These are phyloP conservation scores for Scytalidium lignicola DNA, from an alignment of 2,329 filamentous ascomycete species.

Conservation along the genomic window DNA sequence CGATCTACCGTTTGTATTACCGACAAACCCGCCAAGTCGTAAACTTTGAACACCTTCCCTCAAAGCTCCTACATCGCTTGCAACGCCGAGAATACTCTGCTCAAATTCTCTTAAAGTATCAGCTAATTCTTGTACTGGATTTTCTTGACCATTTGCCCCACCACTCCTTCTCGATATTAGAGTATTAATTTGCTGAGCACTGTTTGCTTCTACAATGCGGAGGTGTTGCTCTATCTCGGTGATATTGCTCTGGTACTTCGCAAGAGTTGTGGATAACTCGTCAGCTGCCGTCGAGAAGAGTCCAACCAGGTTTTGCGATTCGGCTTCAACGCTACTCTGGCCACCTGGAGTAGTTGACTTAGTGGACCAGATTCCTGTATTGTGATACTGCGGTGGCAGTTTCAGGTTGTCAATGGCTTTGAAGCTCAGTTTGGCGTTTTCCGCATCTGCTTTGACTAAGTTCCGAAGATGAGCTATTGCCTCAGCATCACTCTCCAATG, in stretches of 20 bases:
- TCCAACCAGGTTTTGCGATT: slow-evolving; percentile 54
- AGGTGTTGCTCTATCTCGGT: slow-evolving; percentile 62
- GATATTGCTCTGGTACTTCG: slow-evolving; percentile 52
- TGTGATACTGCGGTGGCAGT: slow-evolving; percentile 55
- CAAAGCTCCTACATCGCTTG: slow-evolving; percentile 51
- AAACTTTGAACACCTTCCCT: slow-evolving; percentile 58
- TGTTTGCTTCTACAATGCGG: slow-evolving; percentile 54
- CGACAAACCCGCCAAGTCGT: slow-evolving; percentile 37
- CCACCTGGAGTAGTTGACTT: slow-evolving; percentile 32
- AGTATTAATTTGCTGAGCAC: slow-evolving; percentile 55
- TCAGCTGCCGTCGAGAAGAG: slow-evolving; percentile 60
- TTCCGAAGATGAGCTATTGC: slow-evolving; percentile 53
- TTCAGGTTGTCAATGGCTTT: slow-evolving; percentile 70
- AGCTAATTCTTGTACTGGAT: slow-evolving; percentile 47
- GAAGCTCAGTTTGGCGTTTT: slow-evolving; percentile 67
- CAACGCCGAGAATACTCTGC: slow-evolving; percentile 58
- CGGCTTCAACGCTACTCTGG: slow-evolving; percentile 37
- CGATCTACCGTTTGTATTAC: slow-evolving; percentile 5
- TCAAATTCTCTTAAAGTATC: slow-evolving; percentile 61
- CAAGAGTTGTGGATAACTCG: slow-evolving; percentile 54
- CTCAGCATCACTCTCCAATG: slow-evolving; percentile 57
- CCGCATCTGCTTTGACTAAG: slow-evolving; percentile 58
- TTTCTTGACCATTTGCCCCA: slow-evolving; percentile 32
- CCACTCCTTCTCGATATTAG: slow-evolving; percentile 38
- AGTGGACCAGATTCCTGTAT: slow-evolving; percentile 34